Conservation (phyloP, 768 basidiomycete genomes). For the Rhodotorula kratochvilovae region DNA sequence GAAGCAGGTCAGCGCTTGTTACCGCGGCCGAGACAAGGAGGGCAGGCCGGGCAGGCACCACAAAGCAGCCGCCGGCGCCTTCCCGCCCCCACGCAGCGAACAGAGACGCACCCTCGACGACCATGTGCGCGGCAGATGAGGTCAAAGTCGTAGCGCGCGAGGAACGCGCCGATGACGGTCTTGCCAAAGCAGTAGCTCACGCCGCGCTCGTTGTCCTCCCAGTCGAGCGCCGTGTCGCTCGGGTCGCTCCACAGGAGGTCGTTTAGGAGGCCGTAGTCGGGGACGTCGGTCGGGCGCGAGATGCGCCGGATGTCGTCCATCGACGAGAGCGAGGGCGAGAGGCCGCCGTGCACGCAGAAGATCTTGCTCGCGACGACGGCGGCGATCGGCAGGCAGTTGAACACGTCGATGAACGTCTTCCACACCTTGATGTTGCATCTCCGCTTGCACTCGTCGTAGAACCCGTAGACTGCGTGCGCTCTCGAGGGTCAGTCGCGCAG, state of each 20-base stretch:
- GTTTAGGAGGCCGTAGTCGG: constrained; percentile 94
- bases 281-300: constrained; percentile 95
- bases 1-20: neutral
- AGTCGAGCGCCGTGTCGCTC: constrained; percentile 91
- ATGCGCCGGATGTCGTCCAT: constrained; percentile 99
- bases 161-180: constrained; percentile 89
- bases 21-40: too few relatives aligned
- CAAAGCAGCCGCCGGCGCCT: too few relatives aligned
- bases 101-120: constrained; percentile 68
- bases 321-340: constrained; percentile 82
- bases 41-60: too few relatives aligned
- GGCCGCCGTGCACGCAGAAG: constrained; percentile 89
- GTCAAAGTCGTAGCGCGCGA: constrained; percentile 80
- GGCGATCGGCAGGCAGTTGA: constrained; percentile 97
- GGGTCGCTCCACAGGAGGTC: constrained; percentile 98
- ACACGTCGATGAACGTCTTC: constrained; percentile 99
- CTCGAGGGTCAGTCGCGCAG: neutral
- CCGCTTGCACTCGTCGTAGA: constrained; percentile 99
- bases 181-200: constrained; percentile 99
- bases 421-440: constrained; percentile 99
- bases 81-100: too few relatives aligned
- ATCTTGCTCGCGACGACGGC: constrained; percentile 99
- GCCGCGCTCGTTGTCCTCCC: constrained; percentile 99
- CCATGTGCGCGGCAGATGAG: constrained; percentile 99
- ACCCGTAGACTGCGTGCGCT: constrained; percentile 77